Conservation (phyloP, 129 eudicot genomes). For the Arctium minus region DNA sequence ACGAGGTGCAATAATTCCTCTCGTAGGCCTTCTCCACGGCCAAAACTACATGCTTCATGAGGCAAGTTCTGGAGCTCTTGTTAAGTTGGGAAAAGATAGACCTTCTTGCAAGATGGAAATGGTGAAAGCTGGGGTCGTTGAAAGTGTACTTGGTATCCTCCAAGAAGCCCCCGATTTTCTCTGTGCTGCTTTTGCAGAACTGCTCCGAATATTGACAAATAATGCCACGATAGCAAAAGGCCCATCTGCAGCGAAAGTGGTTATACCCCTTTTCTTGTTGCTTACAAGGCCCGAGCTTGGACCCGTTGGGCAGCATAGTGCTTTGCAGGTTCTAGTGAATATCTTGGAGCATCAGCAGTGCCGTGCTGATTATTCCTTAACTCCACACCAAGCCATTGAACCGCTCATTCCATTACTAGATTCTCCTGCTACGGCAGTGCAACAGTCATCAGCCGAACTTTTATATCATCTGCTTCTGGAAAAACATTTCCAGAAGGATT, state of each 20-base stretch:
- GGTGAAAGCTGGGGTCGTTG: constrained; percentile 95
- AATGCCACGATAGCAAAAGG: constrained; percentile 91
- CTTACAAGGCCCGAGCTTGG: constrained; percentile 73
- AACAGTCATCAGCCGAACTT: constrained; percentile 92
- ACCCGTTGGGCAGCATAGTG: constrained; percentile 95
- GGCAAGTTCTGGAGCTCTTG: constrained; percentile 88
- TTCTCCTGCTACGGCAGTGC: constrained; percentile 74
- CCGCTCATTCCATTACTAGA: constrained; percentile 84
- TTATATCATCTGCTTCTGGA: constrained; percentile 81
- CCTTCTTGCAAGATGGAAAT: constrained; percentile 94
- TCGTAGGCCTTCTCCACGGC: constrained; percentile 82
- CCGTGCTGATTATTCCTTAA: constrained; percentile 61
- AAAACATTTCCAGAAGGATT: constrained; percentile 75
- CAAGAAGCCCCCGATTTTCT: constrained; percentile 93
- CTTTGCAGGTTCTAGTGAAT: constrained; percentile 88
- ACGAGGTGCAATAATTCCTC: constrained; percentile 91
- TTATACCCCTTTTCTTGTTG: constrained; percentile 77
- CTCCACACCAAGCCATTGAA: constrained; percentile 74
- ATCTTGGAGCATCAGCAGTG: constrained; percentile 77
- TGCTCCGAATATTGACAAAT: constrained; percentile 87
- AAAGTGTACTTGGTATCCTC: constrained; percentile 71
- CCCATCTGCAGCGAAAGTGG: constrained; percentile 80
- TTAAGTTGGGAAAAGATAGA: constrained; percentile 91
- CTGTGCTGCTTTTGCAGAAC: constrained; percentile 89
- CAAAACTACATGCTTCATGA: constrained; percentile 84